Conservation (phyloP, 805 yeast genomes). For the Scheffersomyces lignosus region DNA sequence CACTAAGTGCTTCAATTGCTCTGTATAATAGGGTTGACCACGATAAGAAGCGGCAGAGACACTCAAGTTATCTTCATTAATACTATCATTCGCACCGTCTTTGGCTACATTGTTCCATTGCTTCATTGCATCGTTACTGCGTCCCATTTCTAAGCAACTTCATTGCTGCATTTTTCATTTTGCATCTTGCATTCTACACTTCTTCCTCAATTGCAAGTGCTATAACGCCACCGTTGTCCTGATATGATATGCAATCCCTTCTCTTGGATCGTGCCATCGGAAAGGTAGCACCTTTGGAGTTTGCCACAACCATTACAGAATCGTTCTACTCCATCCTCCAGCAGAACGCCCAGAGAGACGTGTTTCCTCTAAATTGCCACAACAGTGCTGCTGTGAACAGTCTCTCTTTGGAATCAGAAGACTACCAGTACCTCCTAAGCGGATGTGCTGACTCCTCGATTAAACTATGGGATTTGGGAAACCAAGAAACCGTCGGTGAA, state of each 20-base stretch:
- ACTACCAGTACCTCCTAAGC: conserved; percentile 53
- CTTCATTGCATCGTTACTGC: no score
- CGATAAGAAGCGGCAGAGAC: no score
- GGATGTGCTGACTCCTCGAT: conserved; percentile 75
- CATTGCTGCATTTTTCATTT: no score
- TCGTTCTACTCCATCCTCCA: conserved; percentile 30
- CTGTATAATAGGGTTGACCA: no score
- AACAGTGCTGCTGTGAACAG: conserved; percentile 57
- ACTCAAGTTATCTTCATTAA: no score
- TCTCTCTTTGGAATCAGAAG: conserved; percentile 52
- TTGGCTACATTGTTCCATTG: no score
- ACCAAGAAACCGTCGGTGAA: conserved; percentile 12
- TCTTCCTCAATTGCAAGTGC: no score
- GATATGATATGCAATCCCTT: conserved; percentile 37
- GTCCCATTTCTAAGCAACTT: no score
- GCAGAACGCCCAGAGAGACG: conserved; percentile 20
- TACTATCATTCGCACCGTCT: no score
- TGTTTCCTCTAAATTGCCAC: conserved; percentile 47
- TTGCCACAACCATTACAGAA: conserved; percentile 37
- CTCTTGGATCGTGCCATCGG: conserved; percentile 34
- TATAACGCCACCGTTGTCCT: no score
- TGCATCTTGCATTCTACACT: no score
- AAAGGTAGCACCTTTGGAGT: conserved; percentile 28
- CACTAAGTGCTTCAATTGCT: no score
- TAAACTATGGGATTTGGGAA: conserved; percentile 60